These are phyloP conservation scores for Pichia heedii DNA, from an alignment of 805 yeast species.

Conservation along the genomic window DNA sequence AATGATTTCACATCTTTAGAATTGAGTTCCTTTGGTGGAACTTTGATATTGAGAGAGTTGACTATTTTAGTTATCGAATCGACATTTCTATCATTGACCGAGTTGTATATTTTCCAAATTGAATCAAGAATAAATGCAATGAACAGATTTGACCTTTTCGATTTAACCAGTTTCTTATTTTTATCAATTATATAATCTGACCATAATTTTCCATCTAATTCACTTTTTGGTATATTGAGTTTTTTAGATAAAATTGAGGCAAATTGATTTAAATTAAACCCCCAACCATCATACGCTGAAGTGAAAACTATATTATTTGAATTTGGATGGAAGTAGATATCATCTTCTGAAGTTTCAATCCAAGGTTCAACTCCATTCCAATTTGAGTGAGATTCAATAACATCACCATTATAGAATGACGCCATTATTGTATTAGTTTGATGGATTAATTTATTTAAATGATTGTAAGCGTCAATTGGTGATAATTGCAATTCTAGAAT, in stretches of 20 bases:
- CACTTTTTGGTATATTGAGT: slow-evolving; percentile 73
- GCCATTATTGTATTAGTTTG: slow-evolving; percentile 95
- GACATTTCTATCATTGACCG: slow-evolving; percentile 54
- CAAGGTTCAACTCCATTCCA: slow-evolving; percentile 43
- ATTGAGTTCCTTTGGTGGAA: slow-evolving; percentile 66
- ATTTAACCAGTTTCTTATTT: slow-evolving; percentile 69
- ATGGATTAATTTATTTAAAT: slow-evolving; percentile 70
- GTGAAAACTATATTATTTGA: slow-evolving; percentile 86
- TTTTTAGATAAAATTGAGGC: slow-evolving; percentile 79
- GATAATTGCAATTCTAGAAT: slow-evolving; percentile 73
- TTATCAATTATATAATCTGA: slow-evolving; percentile 90
- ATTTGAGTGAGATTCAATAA: slow-evolving; percentile 77
- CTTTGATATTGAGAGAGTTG: slow-evolving; percentile 54
- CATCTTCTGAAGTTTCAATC: slow-evolving; percentile 71
- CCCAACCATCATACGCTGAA: slow-evolving; percentile 95
- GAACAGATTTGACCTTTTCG: slow-evolving; percentile 66
- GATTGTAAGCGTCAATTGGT: slow-evolving; percentile 78
- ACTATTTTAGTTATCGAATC: slow-evolving; percentile 72
- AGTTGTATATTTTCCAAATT: slow-evolving; percentile 85
- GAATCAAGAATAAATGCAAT: slow-evolving; percentile 81
- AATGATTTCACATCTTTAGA: slow-evolving; percentile 67
- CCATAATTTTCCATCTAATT: slow-evolving; percentile 83
- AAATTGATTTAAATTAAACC: slow-evolving; percentile 82
- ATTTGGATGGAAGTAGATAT: slow-evolving; percentile 79
- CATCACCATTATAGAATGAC: slow-evolving; percentile 82